These are phyloP conservation scores for Eucalyptus globulus DNA, from an alignment of 345 rosid genomes.

Conservation along the genomic window DNA sequence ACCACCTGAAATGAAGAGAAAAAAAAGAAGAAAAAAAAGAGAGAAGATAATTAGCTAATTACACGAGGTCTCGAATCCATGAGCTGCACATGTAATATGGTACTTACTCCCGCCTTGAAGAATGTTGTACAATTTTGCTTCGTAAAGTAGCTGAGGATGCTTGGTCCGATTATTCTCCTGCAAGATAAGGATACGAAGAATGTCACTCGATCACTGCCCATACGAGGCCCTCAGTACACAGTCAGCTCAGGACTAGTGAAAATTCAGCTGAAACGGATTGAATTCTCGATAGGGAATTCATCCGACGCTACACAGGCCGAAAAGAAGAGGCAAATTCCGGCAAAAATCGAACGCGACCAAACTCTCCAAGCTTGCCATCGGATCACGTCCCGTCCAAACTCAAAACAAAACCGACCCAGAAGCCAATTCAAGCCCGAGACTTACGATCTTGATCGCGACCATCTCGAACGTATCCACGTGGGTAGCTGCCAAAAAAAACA, in stretches of 20 bases:
- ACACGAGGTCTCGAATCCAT: background rate
- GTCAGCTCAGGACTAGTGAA: background rate
- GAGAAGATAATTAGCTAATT: background rate
- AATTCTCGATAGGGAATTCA: background rate
- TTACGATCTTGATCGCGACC: slow-evolving; percentile 67
- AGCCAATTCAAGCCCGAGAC: background rate
- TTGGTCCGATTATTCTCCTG: slow-evolving; percentile 51
- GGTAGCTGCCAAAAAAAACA: slow-evolving; percentile 26
- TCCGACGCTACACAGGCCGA: background rate
- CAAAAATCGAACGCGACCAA: background rate
- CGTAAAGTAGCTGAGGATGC: slow-evolving; percentile 47
- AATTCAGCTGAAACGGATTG: background rate
- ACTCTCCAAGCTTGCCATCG: background rate
- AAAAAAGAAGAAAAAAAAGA: background rate
- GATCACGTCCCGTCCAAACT: background rate
- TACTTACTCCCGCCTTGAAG: slow-evolving; percentile 57
- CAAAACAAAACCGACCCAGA: background rate
- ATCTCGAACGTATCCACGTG: slow-evolving; percentile 48
- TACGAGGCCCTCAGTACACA: background rate
- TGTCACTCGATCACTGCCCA: background rate
- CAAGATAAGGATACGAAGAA: background rate
- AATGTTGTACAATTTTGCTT: slow-evolving; percentile 48
- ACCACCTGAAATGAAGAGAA: slow-evolving; percentile 20
- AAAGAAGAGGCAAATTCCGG: background rate
- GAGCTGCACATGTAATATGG: background rate